phyloP scores from a whole-genome alignment of 75 land plant genomes.

The Larix kaempferi region DNA sequence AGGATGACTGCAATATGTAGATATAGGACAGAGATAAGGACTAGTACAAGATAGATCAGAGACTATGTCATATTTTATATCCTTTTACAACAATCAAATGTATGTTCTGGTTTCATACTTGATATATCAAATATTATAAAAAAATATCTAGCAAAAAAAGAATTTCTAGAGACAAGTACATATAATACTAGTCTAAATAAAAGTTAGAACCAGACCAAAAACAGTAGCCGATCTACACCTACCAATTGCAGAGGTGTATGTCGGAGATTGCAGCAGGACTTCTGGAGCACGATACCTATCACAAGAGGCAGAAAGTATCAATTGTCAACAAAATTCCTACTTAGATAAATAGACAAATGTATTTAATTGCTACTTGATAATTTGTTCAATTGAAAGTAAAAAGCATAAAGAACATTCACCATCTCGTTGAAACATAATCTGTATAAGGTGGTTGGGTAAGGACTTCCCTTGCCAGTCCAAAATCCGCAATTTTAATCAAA shows the following conservation, averaged over 20 bases:
- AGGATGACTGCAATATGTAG: too few relatives aligned
- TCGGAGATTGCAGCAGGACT: slow-evolving; percentile 59
- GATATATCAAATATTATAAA: too few relatives aligned
- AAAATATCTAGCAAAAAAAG: too few relatives aligned
- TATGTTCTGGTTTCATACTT: too few relatives aligned
- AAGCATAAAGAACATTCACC: slow-evolving; percentile 44
- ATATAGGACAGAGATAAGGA: too few relatives aligned
- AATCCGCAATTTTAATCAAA: slow-evolving; percentile 88
- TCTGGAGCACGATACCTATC: slow-evolving; percentile 97
- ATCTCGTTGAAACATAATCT: slow-evolving; percentile 97
- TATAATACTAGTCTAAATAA: too few relatives aligned
- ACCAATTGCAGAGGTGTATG: slow-evolving; percentile 81
- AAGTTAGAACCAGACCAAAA: background rate
- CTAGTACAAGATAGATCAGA: too few relatives aligned
- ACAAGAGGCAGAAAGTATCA: slow-evolving; percentile 2
- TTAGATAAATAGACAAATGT: background rate
- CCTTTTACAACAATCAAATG: too few relatives aligned
- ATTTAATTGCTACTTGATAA: background rate
- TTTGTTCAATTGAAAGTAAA: background rate
- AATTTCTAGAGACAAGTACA: too few relatives aligned
- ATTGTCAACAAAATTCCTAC: background rate
- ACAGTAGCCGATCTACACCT: background rate
- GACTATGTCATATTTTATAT: too few relatives aligned
- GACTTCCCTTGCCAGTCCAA: slow-evolving; percentile 95
- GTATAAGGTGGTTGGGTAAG: slow-evolving; percentile 84